Conservation (phyloP, 768 basidiomycete species). For the Chalciporus pseudorubinellus region DNA sequence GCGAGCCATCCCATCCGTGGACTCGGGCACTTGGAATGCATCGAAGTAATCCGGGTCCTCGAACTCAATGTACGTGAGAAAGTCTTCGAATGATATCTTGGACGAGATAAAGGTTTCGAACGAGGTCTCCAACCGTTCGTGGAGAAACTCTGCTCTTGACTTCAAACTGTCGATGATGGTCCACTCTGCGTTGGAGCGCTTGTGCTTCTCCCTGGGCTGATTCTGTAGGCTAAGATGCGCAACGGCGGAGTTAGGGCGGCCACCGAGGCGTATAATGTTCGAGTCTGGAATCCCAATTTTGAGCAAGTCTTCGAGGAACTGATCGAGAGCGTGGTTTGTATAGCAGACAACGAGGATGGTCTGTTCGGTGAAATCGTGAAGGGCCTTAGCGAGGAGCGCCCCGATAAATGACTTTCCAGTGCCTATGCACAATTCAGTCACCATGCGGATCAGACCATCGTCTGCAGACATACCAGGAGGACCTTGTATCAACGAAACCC, state of each 20-base stretch:
- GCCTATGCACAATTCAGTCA: slow-evolving; percentile 35
- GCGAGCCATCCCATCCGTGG: slow-evolving; percentile 43
- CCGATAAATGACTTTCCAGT: slow-evolving; percentile 76
- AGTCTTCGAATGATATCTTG: slow-evolving; percentile 22
- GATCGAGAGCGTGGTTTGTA: slow-evolving; percentile 72
- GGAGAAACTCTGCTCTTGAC: slow-evolving; percentile 6
- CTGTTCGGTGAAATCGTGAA: slow-evolving; percentile 45
- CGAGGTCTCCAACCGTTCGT: slow-evolving; percentile 21
- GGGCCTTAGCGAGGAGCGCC: slow-evolving; percentile 56
- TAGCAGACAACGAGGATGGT: slow-evolving; percentile 67
- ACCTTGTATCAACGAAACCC: slow-evolving; percentile 63
- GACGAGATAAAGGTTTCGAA: slow-evolving; percentile 31
- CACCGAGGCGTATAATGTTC: slow-evolving; percentile 52
- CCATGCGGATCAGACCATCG: too few species aligned
- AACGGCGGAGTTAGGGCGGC: slow-evolving; percentile 51
- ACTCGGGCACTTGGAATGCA: slow-evolving; percentile 44
- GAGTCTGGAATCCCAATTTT: slow-evolving; percentile 53
- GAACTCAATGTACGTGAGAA: slow-evolving; percentile 52
- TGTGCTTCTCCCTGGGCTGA: slow-evolving; percentile 28
- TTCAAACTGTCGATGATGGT: slow-evolving; percentile 41
- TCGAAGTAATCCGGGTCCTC: slow-evolving; percentile 43
- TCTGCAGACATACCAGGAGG: slow-evolving; percentile 54
- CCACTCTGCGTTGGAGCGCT: slow-evolving; percentile 38
- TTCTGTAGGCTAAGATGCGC: slow-evolving; percentile 44
- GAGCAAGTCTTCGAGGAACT: slow-evolving; percentile 61